Evolutionary conservation across 1,139 yeast genomes (phyloP).

Genomic region (Pichia terricola): DNA sequence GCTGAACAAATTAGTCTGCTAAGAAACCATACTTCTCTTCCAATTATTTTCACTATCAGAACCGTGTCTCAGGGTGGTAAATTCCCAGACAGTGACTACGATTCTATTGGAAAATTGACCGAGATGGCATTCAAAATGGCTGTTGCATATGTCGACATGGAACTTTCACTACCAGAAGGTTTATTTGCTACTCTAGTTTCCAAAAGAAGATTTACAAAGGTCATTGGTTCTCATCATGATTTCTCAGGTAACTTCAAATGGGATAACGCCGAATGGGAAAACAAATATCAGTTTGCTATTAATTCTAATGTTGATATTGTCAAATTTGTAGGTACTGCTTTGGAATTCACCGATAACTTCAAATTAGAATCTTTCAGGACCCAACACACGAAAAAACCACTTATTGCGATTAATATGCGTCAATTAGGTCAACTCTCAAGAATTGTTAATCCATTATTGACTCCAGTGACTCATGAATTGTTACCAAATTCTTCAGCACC

Average conservation of each 20-base stretch:
- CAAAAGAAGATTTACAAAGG: conserved; percentile 50
- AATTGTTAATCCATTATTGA: conserved; percentile 61
- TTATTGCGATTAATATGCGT: conserved; percentile 81
- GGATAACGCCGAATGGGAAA: conserved; percentile 66
- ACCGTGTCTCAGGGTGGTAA: conserved; percentile 76
- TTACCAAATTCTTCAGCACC: conserved; percentile 67
- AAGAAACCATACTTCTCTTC: conserved; percentile 56
- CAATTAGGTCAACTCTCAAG: conserved; percentile 68
- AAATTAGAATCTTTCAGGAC: conserved; percentile 59
- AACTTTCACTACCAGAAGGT: conserved; percentile 36
- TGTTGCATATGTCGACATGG: conserved; percentile 41
- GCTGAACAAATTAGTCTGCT: conserved; percentile 66
- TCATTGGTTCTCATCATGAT: conserved; percentile 81
- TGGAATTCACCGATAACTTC: conserved; percentile 55
- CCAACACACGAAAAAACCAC: conserved; percentile 44
- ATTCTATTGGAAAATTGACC: conserved; percentile 41
- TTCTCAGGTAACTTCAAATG: conserved; percentile 53
- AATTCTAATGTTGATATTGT: conserved; percentile 62
- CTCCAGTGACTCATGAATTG: conserved; percentile 71
- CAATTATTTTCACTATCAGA: conserved; percentile 75
- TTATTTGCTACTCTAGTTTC: conserved; percentile 34
- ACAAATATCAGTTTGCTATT: conserved; percentile 58
- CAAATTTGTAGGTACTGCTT: conserved; percentile 78
- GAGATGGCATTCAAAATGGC: conserved; percentile 59
- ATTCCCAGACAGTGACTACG: conserved; percentile 50